Conservation (phyloP, 176 grass and related monocot genomes). For the Aegilops speltoides region DNA sequence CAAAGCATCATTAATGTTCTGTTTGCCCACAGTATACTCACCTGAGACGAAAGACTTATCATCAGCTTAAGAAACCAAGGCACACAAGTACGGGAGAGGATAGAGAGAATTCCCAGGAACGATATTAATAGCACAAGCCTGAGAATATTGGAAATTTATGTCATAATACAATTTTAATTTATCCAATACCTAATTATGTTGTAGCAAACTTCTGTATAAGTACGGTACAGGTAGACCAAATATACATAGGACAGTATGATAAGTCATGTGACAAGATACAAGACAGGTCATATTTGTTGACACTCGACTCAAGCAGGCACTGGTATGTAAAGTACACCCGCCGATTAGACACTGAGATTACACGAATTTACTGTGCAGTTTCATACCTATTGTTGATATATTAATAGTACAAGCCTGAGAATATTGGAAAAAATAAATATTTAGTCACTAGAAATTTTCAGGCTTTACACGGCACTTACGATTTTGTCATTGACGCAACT, state of each 20-base stretch:
- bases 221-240: background rate
- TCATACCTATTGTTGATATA: background rate
- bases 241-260: background rate
- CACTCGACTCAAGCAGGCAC: background rate
- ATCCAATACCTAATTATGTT: conserved; percentile 20
- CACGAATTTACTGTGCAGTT: background rate
- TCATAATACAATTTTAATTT: conserved; percentile 17
- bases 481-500: conserved; percentile 83
- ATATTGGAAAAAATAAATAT: conserved; percentile 10
- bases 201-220: background rate
- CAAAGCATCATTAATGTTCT: background rate
- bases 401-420: background rate
- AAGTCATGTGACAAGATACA: background rate
- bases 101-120: conserved; percentile 89
- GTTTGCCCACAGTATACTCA: conserved; percentile 22
- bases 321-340: background rate
- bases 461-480: conserved; percentile 46
- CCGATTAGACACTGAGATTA: conserved; percentile 4
- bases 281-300: conserved; percentile 6
- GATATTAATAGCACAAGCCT: conserved; percentile 81
- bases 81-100: conserved; percentile 74
- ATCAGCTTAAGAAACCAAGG: conserved; percentile 99
- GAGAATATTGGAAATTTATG: conserved; percentile 32
- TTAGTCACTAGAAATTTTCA: conserved; percentile 14
- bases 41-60: conserved; percentile 98